Evolutionary conservation across 2,329 filamentous ascomycete genomes (phyloP), one percentile per base, ranked within the genome.

Genomic region (Xylariaceae sp.): DNA sequence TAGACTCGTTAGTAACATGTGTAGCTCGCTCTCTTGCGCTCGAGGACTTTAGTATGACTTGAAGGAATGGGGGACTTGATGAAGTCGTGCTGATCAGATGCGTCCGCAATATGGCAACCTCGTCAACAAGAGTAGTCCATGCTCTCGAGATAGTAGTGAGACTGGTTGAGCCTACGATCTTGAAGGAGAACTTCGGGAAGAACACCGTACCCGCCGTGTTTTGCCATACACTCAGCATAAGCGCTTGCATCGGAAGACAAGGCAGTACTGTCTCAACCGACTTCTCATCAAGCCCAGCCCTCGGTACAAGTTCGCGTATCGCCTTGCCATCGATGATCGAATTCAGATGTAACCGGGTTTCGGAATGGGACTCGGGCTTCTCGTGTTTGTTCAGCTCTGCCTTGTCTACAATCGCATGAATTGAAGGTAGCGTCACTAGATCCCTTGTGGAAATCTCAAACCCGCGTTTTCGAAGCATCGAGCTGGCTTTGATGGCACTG

Each of bases 401-500:
- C 67, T 51, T 74, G 42, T 39, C 68, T 63, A 23, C 82, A 79
- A 96, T 91, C 1, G 85, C 80, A 1, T 74, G 69, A 18, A 95
- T 78, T 0, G 84, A 90, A 3, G 80, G 78, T 1, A 86, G 84
- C 60, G 77, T 83, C 2, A 95, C 75, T 67, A 96, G 83, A 45
- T 90, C 83, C 48, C 88, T 86, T 2, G 93, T 88, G 39, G 81
- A 80, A 0, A 96, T 72, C 10, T 75, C 73, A 6, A 96, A 73
- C 0, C 79, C 82, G 48, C 79, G 74, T 65, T 83, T 88, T 48
- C 84, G 85, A 3, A 97, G 76, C 6, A 92, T 77, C 0, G 87
- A 82, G 7, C 86, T 85, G 2, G 92, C 85, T 68, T 94, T 95
- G 75, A 97, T 94, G 1, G 91, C 88, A 64, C 88, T 93, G 72